A percentile compares a stretch with the other conserved stretches of the same genome.
Conservation (phyloP, 2,329 filamentous ascomycete species). For the Pestalotiopsis sp. region DNA sequence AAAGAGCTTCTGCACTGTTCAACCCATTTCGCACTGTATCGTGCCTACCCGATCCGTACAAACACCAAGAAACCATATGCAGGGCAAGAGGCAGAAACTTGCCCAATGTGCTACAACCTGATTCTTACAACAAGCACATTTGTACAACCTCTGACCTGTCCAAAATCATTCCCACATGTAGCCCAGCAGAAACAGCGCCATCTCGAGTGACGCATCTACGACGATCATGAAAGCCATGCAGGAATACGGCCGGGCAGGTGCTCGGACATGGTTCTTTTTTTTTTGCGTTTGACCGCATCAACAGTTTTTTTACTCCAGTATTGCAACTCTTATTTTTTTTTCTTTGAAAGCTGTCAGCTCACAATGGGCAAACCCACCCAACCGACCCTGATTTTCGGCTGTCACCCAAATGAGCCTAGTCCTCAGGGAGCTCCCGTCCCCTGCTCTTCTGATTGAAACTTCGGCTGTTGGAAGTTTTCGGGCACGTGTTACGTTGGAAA, state of each 20-base stretch:
- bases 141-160: neutral
- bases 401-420: neutral
- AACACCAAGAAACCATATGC: no score
- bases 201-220: no score
- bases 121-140: neutral
- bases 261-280: no score
- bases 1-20: no score
- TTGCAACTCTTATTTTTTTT: neutral
- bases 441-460: conserved; percentile 1
- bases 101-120: no score
- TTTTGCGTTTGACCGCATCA: no score
- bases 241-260: no score
- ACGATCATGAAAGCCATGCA: no score
- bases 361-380: neutral
- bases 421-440: neutral
- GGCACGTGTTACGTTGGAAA: neutral
- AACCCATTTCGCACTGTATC: no score
- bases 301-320: neutral
- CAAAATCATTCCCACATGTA: neutral
- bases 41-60: no score
- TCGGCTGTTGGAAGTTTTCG: neutral
- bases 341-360: neutral
- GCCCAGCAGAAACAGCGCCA: no score
- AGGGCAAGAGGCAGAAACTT: no score
- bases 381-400: conserved; percentile 6